phyloP scores from a whole-genome alignment of 257 asterid species.

The Penstemon newberryi region DNA sequence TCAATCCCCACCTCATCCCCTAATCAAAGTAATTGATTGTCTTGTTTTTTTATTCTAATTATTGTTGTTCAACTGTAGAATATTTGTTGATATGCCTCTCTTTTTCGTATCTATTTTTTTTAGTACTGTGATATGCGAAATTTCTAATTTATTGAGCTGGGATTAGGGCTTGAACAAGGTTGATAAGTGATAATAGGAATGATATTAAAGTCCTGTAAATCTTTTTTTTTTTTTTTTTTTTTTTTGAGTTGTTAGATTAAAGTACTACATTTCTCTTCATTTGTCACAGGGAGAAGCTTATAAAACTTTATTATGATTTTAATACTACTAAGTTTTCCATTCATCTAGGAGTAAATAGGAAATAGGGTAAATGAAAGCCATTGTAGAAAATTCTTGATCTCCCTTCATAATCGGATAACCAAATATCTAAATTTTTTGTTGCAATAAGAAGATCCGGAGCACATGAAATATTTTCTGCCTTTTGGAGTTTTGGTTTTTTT shows the following conservation, averaged over 20 bases:
- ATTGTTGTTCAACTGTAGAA: not conserved
- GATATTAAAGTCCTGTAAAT: not conserved
- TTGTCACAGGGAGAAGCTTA: not conserved
- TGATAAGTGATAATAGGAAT: not conserved
- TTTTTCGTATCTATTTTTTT: not conserved
- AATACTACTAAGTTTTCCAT: not conserved
- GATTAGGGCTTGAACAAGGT: slow-evolving; percentile 12
- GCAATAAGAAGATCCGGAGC: too few relatives aligned
- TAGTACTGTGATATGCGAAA: not conserved
- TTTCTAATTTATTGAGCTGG: slow-evolving; percentile 1
- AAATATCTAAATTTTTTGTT: not conserved
- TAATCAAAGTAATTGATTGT: slow-evolving; percentile 27
- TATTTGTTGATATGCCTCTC: not conserved
- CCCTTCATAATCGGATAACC: slow-evolving; percentile 14
- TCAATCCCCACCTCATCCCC: slow-evolving; percentile 47
- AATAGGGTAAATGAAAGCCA: not conserved
- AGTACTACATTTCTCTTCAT: not conserved
- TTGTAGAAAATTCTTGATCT: not conserved
- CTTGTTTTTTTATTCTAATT: not conserved
- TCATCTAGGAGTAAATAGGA: not conserved
- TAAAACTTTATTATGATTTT: too few relatives aligned
- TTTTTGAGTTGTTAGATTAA: not conserved
- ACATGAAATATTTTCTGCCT: not conserved
- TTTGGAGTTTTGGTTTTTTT: not conserved
- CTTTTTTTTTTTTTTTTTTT: too few relatives aligned